Evolutionary conservation across 306 rosid species (phyloP).

Genomic region (Vachellia collinsii): DNA sequence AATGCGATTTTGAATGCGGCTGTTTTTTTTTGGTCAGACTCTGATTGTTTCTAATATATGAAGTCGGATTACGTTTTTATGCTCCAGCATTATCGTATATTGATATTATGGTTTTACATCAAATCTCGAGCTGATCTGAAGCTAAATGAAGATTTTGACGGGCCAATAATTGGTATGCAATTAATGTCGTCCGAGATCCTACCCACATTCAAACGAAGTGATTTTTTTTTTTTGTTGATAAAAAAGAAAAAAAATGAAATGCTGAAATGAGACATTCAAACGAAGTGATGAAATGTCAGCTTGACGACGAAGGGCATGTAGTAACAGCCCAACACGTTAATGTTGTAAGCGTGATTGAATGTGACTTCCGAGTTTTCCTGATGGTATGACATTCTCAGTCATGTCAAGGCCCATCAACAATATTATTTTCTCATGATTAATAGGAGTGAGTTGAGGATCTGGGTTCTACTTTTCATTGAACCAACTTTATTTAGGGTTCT

Average conservation of each 20-base stretch:
- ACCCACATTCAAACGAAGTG: neutral
- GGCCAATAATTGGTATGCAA: neutral
- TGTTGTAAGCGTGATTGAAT: no score
- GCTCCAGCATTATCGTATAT: neutral
- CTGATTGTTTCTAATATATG: neutral
- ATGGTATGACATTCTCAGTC: no score
- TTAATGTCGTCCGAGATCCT: neutral
- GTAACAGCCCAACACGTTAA: no score
- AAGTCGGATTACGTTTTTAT: neutral
- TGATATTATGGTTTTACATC: neutral
- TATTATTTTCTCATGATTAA: no score
- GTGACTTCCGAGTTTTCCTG: no score
- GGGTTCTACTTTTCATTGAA: neutral
- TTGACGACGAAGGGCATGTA: no score
- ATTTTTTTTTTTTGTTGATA: no score
- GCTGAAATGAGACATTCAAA: neutral
- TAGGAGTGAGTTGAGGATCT: neutral
- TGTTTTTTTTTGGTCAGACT: neutral
- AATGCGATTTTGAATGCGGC: constrained; percentile 24
- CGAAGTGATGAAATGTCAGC: neutral
- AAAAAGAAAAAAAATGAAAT: no score
- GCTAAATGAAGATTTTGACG: neutral
- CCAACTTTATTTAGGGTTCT: no score
- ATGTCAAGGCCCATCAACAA: neutral
- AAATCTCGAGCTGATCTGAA: neutral